These are phyloP conservation scores for Colletotrichum sp. DNA, from an alignment of 2,329 filamentous ascomycete genomes.

Conservation along the genomic window DNA sequence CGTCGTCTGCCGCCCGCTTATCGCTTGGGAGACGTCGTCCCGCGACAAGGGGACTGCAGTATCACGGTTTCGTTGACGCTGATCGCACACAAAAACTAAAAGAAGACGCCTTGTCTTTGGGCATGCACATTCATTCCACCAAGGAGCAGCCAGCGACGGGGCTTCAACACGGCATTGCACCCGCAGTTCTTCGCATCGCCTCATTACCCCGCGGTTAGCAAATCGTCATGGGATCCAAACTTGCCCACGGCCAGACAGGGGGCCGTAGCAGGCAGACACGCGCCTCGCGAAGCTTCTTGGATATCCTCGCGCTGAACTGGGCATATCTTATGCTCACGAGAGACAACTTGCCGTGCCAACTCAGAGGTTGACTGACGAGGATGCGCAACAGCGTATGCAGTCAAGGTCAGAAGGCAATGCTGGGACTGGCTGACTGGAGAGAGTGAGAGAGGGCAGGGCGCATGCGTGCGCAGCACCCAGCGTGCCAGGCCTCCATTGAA, in stretches of 20 bases:
- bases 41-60: background rate
- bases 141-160: background rate
- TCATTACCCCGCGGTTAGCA: slow-evolving; percentile 8
- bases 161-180: background rate
- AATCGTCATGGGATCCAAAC: slow-evolving; percentile 7
- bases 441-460: background rate
- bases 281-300: background rate
- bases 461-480: background rate
- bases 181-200: background rate
- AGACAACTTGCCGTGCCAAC: slow-evolving; percentile 8
- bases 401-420: slow-evolving; percentile 13
- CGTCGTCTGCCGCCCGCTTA: background rate
- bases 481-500: background rate
- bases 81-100: background rate
- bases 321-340: slow-evolving; percentile 11
- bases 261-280: background rate
- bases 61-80: background rate
- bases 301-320: background rate
- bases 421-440: background rate
- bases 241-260: background rate
- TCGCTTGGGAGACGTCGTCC: background rate
- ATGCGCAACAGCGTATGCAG: slow-evolving; percentile 6
- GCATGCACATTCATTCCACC: background rate
- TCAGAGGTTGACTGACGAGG: slow-evolving; percentile 4
- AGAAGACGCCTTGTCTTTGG: background rate